Percentiles rank a stretch among this genome's conserved stretches.
Conservation (phyloP, 345 rosid genomes). For the Melaleuca alternifolia region DNA sequence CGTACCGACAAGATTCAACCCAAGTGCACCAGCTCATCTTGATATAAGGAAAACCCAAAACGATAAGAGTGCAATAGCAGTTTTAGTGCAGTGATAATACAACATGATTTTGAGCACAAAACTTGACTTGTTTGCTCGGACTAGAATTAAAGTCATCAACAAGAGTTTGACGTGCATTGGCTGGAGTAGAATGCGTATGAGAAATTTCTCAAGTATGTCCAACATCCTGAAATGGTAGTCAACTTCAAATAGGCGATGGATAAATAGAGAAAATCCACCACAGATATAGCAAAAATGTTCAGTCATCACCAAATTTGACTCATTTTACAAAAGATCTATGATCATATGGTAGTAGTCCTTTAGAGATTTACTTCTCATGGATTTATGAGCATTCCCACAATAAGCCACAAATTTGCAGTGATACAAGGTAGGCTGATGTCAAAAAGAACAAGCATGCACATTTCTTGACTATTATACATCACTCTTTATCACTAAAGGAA, state of each 20-base stretch:
- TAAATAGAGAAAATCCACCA: neutral
- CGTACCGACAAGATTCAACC: slow-evolving; percentile 92
- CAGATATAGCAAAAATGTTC: neutral
- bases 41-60: slow-evolving; percentile 92
- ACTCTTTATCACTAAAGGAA: neutral
- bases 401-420: neutral
- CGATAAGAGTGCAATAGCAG: neutral
- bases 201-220: slow-evolving; percentile 83
- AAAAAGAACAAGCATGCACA: neutral
- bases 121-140: slow-evolving; percentile 78
- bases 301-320: neutral
- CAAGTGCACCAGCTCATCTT: slow-evolving; percentile 96
- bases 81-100: neutral
- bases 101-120: neutral
- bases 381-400: neutral
- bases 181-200: slow-evolving; percentile 79
- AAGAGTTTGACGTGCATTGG: slow-evolving; percentile 66
- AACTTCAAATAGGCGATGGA: slow-evolving; percentile 1
- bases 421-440: neutral
- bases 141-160: slow-evolving; percentile 87
- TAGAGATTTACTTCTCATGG: neutral
- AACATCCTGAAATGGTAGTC: slow-evolving; percentile 55
- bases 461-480: neutral
- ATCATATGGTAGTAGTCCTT: neutral
- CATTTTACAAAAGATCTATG: neutral